Evolutionary conservation across 2,329 filamentous ascomycete species (phyloP).

Genomic region (Phialemoniopsis sp.): DNA sequence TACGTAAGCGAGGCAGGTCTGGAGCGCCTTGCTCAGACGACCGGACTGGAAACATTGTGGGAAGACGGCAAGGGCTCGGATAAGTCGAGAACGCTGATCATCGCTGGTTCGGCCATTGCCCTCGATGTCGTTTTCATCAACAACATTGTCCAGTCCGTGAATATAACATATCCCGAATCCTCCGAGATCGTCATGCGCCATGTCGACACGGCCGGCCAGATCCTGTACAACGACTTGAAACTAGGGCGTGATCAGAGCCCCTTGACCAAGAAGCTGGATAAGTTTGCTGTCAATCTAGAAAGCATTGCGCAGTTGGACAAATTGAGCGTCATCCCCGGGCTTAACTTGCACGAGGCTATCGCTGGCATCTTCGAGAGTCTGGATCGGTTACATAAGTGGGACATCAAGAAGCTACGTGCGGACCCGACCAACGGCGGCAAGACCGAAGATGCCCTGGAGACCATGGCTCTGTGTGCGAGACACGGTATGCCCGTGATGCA

Average conservation of each 20-base stretch:
- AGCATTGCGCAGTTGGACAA: conserved; percentile 66
- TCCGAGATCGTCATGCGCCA: conserved; percentile 55
- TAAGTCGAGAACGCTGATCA: conserved; percentile 51
- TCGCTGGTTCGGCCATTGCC: conserved; percentile 57
- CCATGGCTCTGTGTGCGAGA: conserved; percentile 62
- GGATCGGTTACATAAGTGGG: conserved; percentile 65
- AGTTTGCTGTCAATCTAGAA: conserved; percentile 69
- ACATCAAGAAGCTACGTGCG: conserved; percentile 54
- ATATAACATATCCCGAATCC: conserved; percentile 59
- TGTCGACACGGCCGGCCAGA: conserved; percentile 57
- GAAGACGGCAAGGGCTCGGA: conserved; percentile 46
- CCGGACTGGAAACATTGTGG: conserved; percentile 63
- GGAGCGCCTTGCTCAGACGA: conserved; percentile 63
- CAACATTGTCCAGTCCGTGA: conserved; percentile 58
- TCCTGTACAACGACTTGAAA: conserved; percentile 62
- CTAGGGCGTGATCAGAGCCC: conserved; percentile 56
- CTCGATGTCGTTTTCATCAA: conserved; percentile 59
- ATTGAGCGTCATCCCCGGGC: conserved; percentile 61
- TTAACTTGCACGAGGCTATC: conserved; percentile 76
- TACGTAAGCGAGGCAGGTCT: conserved; percentile 71
- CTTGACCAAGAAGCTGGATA: conserved; percentile 65
- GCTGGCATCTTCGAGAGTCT: conserved; percentile 70
- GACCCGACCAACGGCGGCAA: conserved; percentile 39
- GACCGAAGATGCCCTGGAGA: conserved; percentile 43
- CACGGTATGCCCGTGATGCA: conserved; percentile 73